A percentile compares a stretch with the other conserved stretches of the same genome.
Evolutionary conservation across 345 rosid genomes (phyloP).

Genomic region (Kandelia obovata): DNA sequence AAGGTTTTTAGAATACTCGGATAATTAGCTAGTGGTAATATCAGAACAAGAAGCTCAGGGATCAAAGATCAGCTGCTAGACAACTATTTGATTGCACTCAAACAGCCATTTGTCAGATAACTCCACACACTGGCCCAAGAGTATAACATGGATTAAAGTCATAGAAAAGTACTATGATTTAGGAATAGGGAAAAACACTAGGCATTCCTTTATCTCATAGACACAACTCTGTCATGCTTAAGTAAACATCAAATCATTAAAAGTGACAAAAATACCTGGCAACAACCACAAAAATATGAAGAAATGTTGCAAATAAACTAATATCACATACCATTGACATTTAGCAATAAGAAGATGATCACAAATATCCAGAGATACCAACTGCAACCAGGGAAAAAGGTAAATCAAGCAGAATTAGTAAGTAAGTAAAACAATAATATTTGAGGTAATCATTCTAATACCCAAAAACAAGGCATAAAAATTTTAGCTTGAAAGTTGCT

Average conservation of each 20-base stretch:
- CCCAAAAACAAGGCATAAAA: background rate
- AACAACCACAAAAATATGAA: background rate
- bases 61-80: too few relatives aligned
- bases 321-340: conserved; percentile 59
- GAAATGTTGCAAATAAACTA: background rate
- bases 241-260: background rate
- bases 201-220: too few relatives aligned
- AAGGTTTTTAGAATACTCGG: too few relatives aligned
- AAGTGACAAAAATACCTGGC: background rate
- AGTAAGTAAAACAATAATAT: conserved; percentile 8
- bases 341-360: conserved; percentile 75
- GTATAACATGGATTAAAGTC: too few relatives aligned
- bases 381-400: conserved; percentile 43
- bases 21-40: too few relatives aligned
- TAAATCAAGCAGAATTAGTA: conserved; percentile 17
- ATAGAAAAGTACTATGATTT: too few relatives aligned
- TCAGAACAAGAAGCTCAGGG: too few relatives aligned
- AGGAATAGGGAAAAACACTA: too few relatives aligned
- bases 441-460: conserved; percentile 2
- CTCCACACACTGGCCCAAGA: too few relatives aligned
- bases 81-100: too few relatives aligned
- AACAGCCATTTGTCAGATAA: too few relatives aligned
- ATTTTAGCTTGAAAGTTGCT: background rate
- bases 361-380: conserved; percentile 97
- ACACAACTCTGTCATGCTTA: background rate